A percentile compares a stretch with the other conserved stretches of the same genome.
Conservation (phyloP, 176 grass and related monocot species). For the Carex cristatella region DNA sequence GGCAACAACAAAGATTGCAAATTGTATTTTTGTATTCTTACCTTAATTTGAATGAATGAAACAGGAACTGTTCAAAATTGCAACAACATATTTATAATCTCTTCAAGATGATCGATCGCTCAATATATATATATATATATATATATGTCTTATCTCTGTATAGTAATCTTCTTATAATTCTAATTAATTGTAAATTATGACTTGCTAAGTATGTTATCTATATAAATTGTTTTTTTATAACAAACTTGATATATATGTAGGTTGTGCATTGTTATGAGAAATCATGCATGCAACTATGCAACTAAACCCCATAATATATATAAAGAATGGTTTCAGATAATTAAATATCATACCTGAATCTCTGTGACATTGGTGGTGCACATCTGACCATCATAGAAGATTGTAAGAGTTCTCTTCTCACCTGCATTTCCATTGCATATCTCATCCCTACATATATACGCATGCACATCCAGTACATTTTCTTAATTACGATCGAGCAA, state of each 20-base stretch:
- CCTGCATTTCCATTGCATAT: neutral
- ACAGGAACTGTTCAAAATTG: neutral
- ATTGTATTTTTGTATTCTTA: neutral
- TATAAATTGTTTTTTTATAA: neutral
- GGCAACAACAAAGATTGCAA: neutral
- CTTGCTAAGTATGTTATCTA: neutral
- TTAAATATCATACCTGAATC: conserved; percentile 34
- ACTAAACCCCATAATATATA: neutral
- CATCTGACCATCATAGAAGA: conserved; percentile 59
- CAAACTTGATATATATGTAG: neutral
- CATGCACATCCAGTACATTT: neutral
- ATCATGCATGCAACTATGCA: neutral
- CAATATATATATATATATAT: too few species aligned
- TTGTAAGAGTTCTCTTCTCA: conserved; percentile 37
- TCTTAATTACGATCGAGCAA: neutral
- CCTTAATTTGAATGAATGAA: neutral
- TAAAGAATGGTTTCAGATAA: neutral
- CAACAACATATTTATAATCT: neutral
- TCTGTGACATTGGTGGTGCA: conserved; percentile 61
- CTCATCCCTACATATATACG: neutral
- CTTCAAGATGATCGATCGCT: neutral
- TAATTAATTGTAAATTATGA: neutral
- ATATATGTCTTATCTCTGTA: too few species aligned
- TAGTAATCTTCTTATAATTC: neutral
- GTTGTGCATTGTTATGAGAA: neutral